Conservation (phyloP, 2,329 filamentous ascomycete species). For the Colletotrichum nymphaeae region DNA sequence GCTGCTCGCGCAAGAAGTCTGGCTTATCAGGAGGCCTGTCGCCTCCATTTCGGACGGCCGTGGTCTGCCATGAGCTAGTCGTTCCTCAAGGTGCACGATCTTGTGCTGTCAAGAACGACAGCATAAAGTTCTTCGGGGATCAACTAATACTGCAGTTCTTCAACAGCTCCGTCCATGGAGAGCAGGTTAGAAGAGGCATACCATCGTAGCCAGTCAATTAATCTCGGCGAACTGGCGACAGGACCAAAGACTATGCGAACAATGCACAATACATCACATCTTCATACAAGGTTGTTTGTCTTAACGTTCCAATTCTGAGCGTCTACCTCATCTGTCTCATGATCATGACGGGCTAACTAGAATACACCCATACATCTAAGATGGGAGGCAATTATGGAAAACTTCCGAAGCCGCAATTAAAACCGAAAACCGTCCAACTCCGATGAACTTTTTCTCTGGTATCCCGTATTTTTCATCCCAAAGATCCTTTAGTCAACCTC, state of each 20-base stretch:
- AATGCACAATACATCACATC: background rate
- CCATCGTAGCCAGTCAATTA: too few relatives aligned
- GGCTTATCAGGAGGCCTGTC: too few relatives aligned
- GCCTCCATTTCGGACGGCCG: too few relatives aligned
- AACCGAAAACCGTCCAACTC: constrained; percentile 54
- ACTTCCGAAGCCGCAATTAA: constrained; percentile 33
- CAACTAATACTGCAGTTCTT: too few relatives aligned
- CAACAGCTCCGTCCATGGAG: too few relatives aligned
- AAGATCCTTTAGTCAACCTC: constrained; percentile 87
- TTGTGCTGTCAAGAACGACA: too few relatives aligned
- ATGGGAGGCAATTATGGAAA: constrained; percentile 47
- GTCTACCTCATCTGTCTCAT: constrained; percentile 55
- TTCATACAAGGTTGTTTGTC: background rate
- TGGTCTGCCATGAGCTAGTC: too few relatives aligned
- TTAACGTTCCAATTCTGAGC: constrained; percentile 41
- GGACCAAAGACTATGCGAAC: background rate
- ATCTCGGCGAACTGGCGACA: too few relatives aligned
- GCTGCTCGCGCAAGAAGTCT: too few relatives aligned
- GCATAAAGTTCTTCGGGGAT: too few relatives aligned
- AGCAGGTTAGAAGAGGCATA: too few relatives aligned
- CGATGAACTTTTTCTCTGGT: constrained; percentile 47
- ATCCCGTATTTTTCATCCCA: constrained; percentile 45
- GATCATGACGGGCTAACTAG: constrained; percentile 54
- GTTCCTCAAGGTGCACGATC: too few relatives aligned
- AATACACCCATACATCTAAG: constrained; percentile 49